Base-by-base conservation (phyloP, 129 eudicot genomes). In the Helichrysum umbraculigerum region DNA sequence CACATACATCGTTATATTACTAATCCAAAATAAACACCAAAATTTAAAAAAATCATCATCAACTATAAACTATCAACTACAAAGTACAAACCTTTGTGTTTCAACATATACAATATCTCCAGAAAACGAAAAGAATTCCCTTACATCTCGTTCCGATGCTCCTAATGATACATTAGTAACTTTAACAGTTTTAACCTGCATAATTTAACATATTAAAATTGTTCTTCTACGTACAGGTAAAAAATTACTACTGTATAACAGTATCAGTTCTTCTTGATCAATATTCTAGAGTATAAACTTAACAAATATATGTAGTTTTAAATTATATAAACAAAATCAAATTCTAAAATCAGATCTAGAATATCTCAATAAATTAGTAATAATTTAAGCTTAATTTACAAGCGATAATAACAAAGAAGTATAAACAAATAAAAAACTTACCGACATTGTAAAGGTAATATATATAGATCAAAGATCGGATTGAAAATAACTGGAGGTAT, bases 51-150 rank as follows among this genome's bases (percentile, higher is more conserved):
- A 70, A 57, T 58, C 17, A 72, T 37, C 44, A 17, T 19, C 10
- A n/a, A 20, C 11, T 58, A 17, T 19, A 9, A n/a, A 7, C 11
- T 58, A 16, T 8, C 0, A 33, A 0, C 15, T 32, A 15, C 34
- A 34, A 47, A 7, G 5, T 22, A 20, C 85, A 79, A 78, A 94
- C 99, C 97, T 83, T 81, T 84, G 84, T 76, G 87, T 89, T 84
- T 95, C 99, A 52, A 95, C 89, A 83, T 91, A 95, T 68, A 85
- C 85, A 59, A 95, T 87, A 69, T 91, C 96, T 56, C 99, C 97
- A 71, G 99, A 95, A 62, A 95, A 95, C 34, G 99, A 95, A 74
- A 95, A 95, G 87, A 95, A 95, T 84, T 95, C 99, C 84, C 85
- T 81, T 74, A 95, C 78, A 62, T 95, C 99, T 68, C 88, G 89